Evolutionary conservation across 2,329 filamentous ascomycete genomes (phyloP).

Genomic region (Penicillium sp.): DNA sequence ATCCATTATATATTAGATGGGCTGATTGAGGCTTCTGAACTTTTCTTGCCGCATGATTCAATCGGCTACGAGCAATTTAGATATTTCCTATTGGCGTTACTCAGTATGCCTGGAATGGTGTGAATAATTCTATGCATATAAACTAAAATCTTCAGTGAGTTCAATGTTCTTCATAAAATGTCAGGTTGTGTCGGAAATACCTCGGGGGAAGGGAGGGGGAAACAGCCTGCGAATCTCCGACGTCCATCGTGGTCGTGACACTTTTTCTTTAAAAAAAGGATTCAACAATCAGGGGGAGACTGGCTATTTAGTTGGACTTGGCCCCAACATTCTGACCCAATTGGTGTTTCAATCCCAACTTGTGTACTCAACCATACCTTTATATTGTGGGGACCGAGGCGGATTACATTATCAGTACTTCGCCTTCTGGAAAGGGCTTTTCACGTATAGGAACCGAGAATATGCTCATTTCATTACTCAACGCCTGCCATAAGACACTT

Average conservation of each 20-base stretch:
- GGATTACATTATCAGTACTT: not conserved
- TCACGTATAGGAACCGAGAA: not conserved
- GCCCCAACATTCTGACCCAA: not conserved
- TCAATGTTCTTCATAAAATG: not conserved
- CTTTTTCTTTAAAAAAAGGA: not conserved
- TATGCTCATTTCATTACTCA: not conserved
- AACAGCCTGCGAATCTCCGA: not conserved
- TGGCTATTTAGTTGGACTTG: not conserved
- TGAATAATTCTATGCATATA: not conserved
- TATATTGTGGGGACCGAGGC: not conserved
- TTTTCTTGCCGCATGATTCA: not conserved
- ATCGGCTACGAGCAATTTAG: not conserved
- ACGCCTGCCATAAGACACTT: not conserved
- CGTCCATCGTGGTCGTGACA: not conserved
- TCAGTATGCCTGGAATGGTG: not conserved
- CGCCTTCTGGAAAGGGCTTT: not conserved
- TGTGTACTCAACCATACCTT: not conserved
- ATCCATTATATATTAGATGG: not conserved
- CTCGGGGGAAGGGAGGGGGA: not conserved
- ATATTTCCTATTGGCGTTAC: not conserved
- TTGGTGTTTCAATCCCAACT: not conserved
- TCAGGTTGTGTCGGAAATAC: not conserved
- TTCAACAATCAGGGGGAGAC: not conserved
- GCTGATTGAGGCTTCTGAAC: not conserved
- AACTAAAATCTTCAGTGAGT: not conserved